Conservation (phyloP, 768 basidiomycete genomes). For the Lyophyllum decastes region DNA sequence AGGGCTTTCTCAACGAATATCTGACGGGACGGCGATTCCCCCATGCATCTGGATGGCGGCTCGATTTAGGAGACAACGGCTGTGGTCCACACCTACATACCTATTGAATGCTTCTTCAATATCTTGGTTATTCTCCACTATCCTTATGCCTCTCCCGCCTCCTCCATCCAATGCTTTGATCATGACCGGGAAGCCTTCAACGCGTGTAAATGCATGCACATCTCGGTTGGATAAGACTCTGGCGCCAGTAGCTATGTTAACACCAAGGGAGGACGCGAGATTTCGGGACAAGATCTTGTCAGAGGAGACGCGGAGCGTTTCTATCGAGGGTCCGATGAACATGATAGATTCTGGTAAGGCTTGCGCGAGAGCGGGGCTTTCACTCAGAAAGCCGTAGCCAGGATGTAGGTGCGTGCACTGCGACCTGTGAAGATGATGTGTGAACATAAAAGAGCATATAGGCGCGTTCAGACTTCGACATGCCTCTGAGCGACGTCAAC, state of each 20-base stretch:
- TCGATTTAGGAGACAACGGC: neutral
- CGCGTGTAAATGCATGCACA: constrained; percentile 26
- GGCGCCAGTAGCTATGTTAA: constrained; percentile 31
- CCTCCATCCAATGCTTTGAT: constrained; percentile 93
- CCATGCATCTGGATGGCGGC: constrained; percentile 28
- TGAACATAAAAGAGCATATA: neutral
- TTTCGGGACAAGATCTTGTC: constrained; percentile 39
- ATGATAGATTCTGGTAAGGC: constrained; percentile 71
- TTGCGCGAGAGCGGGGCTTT: constrained; percentile 77
- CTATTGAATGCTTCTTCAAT: constrained; percentile 78
- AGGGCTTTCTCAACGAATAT: constrained; percentile 88
- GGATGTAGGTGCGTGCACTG: constrained; percentile 38
- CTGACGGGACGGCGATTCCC: constrained; percentile 38
- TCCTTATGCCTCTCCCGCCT: constrained; percentile 88
- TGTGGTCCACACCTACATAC: constrained; percentile 14
- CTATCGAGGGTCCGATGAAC: constrained; percentile 81
- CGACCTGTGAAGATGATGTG: constrained; percentile 15
- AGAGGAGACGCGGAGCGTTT: constrained; percentile 74
- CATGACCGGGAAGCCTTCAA: constrained; percentile 56
- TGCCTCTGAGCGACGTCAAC: constrained; percentile 29
- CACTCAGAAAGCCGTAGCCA: constrained; percentile 88
- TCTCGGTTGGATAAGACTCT: constrained; percentile 27
- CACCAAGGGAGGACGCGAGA: constrained; percentile 28
- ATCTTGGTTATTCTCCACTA: constrained; percentile 70
- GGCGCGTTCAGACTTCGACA: constrained; percentile 1